A percentile compares a stretch with the other conserved stretches of the same genome.
Evolutionary conservation across 495 filamentous ascomycete species (phyloP).

Genomic region (Neurospora sp.): DNA sequence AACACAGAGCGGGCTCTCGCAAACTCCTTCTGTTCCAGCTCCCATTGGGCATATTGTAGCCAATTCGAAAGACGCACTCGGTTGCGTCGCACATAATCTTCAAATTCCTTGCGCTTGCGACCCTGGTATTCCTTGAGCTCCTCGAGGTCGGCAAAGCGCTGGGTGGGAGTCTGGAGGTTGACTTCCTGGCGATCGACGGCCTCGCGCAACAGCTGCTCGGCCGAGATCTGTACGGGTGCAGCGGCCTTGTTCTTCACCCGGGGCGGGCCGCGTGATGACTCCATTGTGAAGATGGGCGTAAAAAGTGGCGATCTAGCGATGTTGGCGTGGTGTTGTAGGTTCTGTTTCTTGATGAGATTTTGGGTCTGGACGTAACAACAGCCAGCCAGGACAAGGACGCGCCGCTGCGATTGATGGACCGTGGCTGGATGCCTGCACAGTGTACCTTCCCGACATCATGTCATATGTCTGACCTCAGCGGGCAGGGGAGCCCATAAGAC

Average conservation of each 20-base stretch:
- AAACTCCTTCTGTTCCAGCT: constrained; percentile 97
- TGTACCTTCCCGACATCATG: not conserved
- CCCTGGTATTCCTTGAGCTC: constrained; percentile 97
- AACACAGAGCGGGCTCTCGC: constrained; percentile 93
- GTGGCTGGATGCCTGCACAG: not conserved
- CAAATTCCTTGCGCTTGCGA: constrained; percentile 90
- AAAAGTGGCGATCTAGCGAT: not conserved
- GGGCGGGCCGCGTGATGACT: constrained; percentile 85
- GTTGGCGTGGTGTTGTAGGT: not conserved
- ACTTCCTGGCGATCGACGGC: constrained; percentile 96
- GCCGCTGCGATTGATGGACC: not conserved
- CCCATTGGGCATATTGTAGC: constrained; percentile 97
- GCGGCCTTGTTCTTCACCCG: constrained; percentile 97
- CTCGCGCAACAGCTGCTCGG: constrained; percentile 94
- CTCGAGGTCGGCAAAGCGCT: constrained; percentile 92
- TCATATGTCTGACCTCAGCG: not conserved
- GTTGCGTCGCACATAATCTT: constrained; percentile 95
- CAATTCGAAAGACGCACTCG: constrained; percentile 96
- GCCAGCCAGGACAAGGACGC: not conserved
- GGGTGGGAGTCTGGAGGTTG: constrained; percentile 77
- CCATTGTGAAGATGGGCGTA: constrained; percentile 48
- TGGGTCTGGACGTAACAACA: not conserved
- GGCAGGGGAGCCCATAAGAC: not conserved
- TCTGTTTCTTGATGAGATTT: not conserved
- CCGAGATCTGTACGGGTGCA: constrained; percentile 78